A percentile compares a stretch with the other conserved stretches of the same genome.
Evolutionary conservation across 371 early-diverging fungal genomes (phyloP).

Genomic region (Circinella minor): DNA sequence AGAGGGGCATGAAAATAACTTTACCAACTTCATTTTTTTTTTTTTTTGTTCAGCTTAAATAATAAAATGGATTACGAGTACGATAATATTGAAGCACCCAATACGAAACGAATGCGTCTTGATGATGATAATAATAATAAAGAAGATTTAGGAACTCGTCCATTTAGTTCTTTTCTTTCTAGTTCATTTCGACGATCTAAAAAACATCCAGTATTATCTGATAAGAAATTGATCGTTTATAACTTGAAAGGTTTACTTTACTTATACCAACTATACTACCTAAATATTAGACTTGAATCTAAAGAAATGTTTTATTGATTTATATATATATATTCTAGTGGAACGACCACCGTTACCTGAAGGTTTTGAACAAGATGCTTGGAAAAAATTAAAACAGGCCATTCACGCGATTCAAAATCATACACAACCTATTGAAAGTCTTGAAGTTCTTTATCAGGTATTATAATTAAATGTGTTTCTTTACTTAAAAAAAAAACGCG

Average conservation of each 20-base stretch:
- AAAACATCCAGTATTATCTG: slow-evolving; percentile 39
- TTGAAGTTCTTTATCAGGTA: slow-evolving; percentile 87
- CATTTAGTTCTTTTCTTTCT: slow-evolving; percentile 38
- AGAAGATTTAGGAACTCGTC: slow-evolving; percentile 31
- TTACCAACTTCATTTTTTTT: no score
- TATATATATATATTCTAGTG: slow-evolving; percentile 17
- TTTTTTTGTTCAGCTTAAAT: no score
- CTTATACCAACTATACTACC: no score
- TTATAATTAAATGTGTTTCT: no score
- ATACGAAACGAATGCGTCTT: slow-evolving; percentile 1
- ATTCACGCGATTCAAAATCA: slow-evolving; percentile 77
- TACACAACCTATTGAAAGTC: slow-evolving; percentile 64
- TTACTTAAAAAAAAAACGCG: no score
- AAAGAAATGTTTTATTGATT: neutral
- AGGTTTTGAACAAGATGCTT: slow-evolving; percentile 70
- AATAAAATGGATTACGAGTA: slow-evolving; percentile 1
- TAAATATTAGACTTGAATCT: no score
- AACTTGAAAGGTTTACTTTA: slow-evolving; percentile 31
- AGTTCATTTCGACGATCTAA: slow-evolving; percentile 31
- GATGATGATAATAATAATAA: neutral
- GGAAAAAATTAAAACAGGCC: slow-evolving; percentile 69
- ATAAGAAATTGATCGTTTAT: slow-evolving; percentile 41
- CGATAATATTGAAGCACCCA: neutral
- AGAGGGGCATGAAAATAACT: no score
- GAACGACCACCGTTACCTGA: slow-evolving; percentile 73